These are phyloP conservation scores for Alternaria gaisen DNA, from an alignment of 2,329 filamentous ascomycete species.

Conservation along the genomic window DNA sequence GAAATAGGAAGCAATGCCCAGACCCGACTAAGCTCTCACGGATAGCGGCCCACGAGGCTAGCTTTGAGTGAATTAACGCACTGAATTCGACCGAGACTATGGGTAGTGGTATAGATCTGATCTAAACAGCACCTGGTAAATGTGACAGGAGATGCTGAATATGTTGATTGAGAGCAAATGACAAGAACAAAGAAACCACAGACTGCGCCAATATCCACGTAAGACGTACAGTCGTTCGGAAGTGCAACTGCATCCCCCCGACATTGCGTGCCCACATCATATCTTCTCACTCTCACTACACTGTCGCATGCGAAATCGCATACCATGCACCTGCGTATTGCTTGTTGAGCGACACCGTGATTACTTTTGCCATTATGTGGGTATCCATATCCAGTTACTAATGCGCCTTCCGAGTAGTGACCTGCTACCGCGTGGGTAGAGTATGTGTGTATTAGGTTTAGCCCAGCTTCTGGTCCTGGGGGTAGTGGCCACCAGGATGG, in stretches of 20 bases:
- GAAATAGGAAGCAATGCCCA: conserved; percentile 32
- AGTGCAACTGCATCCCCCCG: conserved; percentile 38
- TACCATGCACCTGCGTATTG: conserved; percentile 32
- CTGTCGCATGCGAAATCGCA: conserved; percentile 27
- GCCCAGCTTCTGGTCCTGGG: conserved; percentile 63
- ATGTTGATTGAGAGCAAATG: conserved; percentile 37
- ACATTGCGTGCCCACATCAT: conserved; percentile 45
- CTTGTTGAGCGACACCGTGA: conserved; percentile 39
- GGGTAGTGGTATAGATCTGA: conserved; percentile 35
- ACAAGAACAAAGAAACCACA: conserved; percentile 35
- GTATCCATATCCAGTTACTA: conserved; percentile 50
- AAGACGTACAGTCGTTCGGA: conserved; percentile 47
- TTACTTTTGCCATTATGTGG: conserved; percentile 52
- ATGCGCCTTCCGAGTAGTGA: conserved; percentile 43
- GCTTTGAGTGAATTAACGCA: conserved; percentile 29
- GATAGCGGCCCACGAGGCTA: conserved; percentile 25
- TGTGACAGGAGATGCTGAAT: conserved; percentile 41
- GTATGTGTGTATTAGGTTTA: conserved; percentile 41
- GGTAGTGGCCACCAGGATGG: conserved; percentile 71
- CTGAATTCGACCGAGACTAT: conserved; percentile 37
- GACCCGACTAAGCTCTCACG: conserved; percentile 22
- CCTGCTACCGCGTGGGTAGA: conserved; percentile 36
- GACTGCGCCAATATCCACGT: conserved; percentile 49
- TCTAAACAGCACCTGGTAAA: conserved; percentile 46
- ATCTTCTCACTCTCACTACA: conserved; percentile 36